These are phyloP conservation scores for Trichosporon sp. DNA, from an alignment of 1,284 basidiomycete species.

Conservation along the genomic window DNA sequence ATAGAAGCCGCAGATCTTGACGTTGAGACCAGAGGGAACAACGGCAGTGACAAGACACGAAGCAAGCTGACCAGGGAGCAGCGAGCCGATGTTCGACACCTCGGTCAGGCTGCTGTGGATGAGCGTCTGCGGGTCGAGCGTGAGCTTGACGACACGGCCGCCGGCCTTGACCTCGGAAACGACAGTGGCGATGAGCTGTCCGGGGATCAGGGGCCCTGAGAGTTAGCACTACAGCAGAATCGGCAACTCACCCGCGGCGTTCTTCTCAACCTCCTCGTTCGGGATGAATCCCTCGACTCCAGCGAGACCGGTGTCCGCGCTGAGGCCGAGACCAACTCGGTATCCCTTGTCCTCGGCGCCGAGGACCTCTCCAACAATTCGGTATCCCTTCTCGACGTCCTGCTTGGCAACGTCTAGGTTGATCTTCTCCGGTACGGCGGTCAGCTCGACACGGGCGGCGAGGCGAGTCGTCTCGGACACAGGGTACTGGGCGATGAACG, in stretches of 20 bases:
- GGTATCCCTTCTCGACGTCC: constrained; percentile 73
- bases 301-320: constrained; percentile 49
- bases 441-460: constrained; percentile 71
- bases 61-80: constrained; percentile 85
- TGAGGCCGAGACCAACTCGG: constrained; percentile 76
- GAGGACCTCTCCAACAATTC: constrained; percentile 72
- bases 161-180: constrained; percentile 59
- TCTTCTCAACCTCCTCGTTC: constrained; percentile 60
- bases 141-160: constrained; percentile 43
- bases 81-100: constrained; percentile 70
- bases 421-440: constrained; percentile 76
- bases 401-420: constrained; percentile 74
- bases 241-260: constrained; percentile 27
- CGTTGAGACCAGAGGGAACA: constrained; percentile 72
- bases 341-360: constrained; percentile 95
- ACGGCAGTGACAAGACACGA: constrained; percentile 77
- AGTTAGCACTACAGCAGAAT: not conserved
- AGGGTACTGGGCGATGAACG: constrained; percentile 48
- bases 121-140: constrained; percentile 55
- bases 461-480: constrained; percentile 45
- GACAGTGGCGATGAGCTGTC: constrained; percentile 62
- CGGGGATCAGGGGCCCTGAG: constrained; percentile 47
- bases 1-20: constrained; percentile 91
- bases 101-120: constrained; percentile 59
- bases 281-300: constrained; percentile 69